Evolutionary conservation across 1,284 basidiomycete species (phyloP), one percentile per base, ranked within the genome.

Genomic region (Trichosporon coremiiforme): DNA sequence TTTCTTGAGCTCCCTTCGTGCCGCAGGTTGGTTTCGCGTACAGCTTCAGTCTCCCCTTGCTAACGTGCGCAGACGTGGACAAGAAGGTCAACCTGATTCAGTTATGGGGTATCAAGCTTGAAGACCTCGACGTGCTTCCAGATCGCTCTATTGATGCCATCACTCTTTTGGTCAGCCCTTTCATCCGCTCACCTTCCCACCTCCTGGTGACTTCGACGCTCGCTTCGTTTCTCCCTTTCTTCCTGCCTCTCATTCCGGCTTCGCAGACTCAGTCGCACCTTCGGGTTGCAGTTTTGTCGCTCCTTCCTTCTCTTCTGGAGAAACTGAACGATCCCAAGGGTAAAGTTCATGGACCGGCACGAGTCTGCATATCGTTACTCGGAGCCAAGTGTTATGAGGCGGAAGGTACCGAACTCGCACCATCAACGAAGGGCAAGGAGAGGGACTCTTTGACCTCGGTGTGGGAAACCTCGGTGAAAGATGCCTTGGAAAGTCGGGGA

Each of bases 401-500:
- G 2, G 80, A 81, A 7, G 55, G 15, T 4, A 31, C 38, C 38
- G 12, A 31, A 12, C 10, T 25, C 15, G 31, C 57, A 4, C 17
- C 62, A 8, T 35, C 55, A 20, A 7, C 1, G 12, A 89, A 88
- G 75, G 88, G 87, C 41, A 94, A 93, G 81, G 89, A 89, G 31
- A 86, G 86, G 29, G 94, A 96, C 82, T 89, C 89, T 13, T 89
- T 91, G 13, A 80, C 92, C 45, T 87, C 86, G 78, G 86, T 90
- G 41, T 93, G 94, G 78, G 95, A 98, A 79, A 86, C 90, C 62
- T 86, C 87, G 73, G 71, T 95, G 70, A 88, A 88, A 73, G 93
- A 94, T 74, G 84, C 80, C n/a, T 66, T 79, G 57, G 90, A 87
- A n/a, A 95, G 89, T 79, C 93, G 90, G 85, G 90, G 88, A 31